Percentiles rank a stretch among this genome's conserved stretches.
Evolutionary conservation across 345 rosid genomes (phyloP).

Genomic region (Toxicodendron radicans): DNA sequence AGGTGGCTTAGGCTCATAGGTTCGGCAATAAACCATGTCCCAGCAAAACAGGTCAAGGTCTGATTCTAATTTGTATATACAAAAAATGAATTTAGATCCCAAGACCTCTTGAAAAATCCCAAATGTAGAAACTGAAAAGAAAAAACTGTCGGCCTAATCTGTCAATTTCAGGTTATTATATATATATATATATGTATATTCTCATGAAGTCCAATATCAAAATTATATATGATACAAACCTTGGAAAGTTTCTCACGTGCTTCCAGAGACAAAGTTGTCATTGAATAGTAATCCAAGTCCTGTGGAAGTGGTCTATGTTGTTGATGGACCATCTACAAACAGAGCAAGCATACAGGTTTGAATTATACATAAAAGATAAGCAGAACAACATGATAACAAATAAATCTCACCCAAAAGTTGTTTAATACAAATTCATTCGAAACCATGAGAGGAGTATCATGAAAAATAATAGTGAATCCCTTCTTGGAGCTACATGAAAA

Average conservation of each 20-base stretch:
- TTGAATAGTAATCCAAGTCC: conserved; percentile 80
- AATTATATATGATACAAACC: conserved; percentile 41
- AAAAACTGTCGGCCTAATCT: background rate
- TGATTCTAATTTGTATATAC: background rate
- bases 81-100: background rate
- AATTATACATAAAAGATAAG: conserved; percentile 4
- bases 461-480: background rate
- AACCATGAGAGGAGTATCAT: background rate
- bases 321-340: conserved; percentile 76
- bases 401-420: background rate
- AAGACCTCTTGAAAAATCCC: background rate
- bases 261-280: conserved; percentile 86
- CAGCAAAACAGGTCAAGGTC: background rate
- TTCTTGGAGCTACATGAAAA: background rate
- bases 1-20: background rate
- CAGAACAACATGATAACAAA: no score
- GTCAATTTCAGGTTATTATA: background rate
- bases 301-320: conserved; percentile 81
- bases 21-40: no score
- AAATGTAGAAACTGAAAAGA: background rate
- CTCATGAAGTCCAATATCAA: background rate
- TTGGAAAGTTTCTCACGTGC: conserved; percentile 95
- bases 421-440: background rate
- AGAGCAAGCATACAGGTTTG: conserved; percentile 10
- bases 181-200: background rate